Percentiles rank a stretch among this genome's conserved stretches.
These are phyloP conservation scores for Cladophialophora yegresii DNA, from an alignment of 2,329 filamentous ascomycete genomes.

Conservation along the genomic window DNA sequence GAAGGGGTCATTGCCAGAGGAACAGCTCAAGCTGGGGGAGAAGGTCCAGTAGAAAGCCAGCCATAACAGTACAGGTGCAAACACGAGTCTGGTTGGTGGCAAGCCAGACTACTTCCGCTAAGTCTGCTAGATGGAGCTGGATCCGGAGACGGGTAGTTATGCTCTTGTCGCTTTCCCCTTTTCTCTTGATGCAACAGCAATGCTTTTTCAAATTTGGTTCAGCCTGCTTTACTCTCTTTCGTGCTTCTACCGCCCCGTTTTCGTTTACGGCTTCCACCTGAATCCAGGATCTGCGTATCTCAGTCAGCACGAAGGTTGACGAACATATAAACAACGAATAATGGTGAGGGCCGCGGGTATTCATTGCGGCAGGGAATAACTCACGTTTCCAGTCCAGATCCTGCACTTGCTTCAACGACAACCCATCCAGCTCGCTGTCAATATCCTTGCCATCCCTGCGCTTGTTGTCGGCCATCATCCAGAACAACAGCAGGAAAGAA, in stretches of 20 bases:
- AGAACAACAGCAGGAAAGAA: constrained; percentile 54
- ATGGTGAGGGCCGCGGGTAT: constrained; percentile 5
- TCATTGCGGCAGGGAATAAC: constrained; percentile 61
- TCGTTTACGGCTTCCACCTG: neutral
- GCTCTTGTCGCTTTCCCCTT: neutral
- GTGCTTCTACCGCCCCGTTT: neutral
- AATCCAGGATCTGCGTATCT: neutral
- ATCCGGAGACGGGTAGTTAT: neutral
- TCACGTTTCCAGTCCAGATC: constrained; percentile 67
- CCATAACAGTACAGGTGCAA: no score
- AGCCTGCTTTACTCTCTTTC: neutral
- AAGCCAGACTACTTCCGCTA: neutral
- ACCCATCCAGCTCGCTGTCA: constrained; percentile 58
- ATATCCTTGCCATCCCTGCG: constrained; percentile 57
- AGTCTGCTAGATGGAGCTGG: neutral
- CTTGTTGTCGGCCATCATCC: constrained; percentile 66
- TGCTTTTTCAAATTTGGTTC: neutral
- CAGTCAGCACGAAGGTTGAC: neutral
- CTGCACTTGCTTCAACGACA: constrained; percentile 57
- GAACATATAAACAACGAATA: no score
- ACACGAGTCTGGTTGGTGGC: neutral
- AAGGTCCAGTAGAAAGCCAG: neutral
- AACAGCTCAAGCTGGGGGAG: neutral
- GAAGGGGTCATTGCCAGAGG: neutral
- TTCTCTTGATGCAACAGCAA: neutral